Percentiles rank a stretch among this genome's conserved stretches.
Evolutionary conservation across 225 moss, liverwort and hornwort species (phyloP).

Genomic region (Takakia lepidozioides): DNA sequence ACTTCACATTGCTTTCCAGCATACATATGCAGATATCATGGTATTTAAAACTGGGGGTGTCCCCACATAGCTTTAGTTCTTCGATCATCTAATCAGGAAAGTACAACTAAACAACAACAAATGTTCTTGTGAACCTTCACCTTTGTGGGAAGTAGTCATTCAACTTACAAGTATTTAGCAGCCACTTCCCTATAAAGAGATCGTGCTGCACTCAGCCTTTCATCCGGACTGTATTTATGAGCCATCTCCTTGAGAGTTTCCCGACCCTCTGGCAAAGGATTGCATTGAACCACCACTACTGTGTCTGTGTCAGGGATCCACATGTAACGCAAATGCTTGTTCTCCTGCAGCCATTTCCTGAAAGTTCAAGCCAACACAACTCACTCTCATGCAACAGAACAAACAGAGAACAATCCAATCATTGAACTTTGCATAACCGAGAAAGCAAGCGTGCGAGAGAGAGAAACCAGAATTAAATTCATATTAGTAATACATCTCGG

Average conservation of each 20-base stretch:
- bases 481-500: too few relatives aligned
- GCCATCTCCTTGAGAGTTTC: slow-evolving; percentile 31
- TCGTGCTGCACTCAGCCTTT: slow-evolving; percentile 48
- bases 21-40: too few relatives aligned
- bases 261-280: slow-evolving; percentile 56
- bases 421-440: too few relatives aligned
- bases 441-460: too few relatives aligned
- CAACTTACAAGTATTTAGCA: slow-evolving; percentile 48
- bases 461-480: too few relatives aligned
- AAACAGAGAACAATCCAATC: neutral
- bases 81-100: too few relatives aligned
- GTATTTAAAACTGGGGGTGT: too few relatives aligned
- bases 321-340: slow-evolving; percentile 83
- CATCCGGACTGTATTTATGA: slow-evolving; percentile 45
- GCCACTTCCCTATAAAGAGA: slow-evolving; percentile 50
- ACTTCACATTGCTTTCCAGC: too few relatives aligned
- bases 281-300: slow-evolving; percentile 83
- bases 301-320: slow-evolving; percentile 91
- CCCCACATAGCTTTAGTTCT: too few relatives aligned
- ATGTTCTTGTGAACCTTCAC: too few relatives aligned
- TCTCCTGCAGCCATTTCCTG: slow-evolving; percentile 95
- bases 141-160: too few relatives aligned
- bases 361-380: slow-evolving; percentile 3
- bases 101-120: too few relatives aligned
- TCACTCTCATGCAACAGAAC: neutral